phyloP scores from a whole-genome alignment of 2,329 filamentous ascomycete genomes.

The Botrytis byssoidea region DNA sequence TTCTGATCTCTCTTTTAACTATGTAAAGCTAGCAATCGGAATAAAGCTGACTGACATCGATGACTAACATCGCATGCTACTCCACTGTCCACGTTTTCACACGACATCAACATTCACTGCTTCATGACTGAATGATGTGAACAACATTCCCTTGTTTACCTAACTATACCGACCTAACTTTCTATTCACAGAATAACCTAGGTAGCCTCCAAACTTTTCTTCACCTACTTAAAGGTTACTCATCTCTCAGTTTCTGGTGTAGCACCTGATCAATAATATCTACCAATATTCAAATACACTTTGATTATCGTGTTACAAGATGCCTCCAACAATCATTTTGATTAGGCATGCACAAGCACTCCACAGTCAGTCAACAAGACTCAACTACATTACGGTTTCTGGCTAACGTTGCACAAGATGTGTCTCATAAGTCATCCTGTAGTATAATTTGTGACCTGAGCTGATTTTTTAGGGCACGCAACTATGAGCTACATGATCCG shows the following conservation, averaged over 20 bases:
- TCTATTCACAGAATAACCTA: neutral
- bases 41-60: neutral
- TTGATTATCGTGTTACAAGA: conserved; percentile 27
- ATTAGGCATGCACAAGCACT: conserved; percentile 45
- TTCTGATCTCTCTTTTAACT: neutral
- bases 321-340: conserved; percentile 44
- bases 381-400: neutral
- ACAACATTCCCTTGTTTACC: neutral
- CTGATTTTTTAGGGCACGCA: conserved; percentile 29
- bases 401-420: conserved; percentile 31
- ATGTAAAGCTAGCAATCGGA: neutral
- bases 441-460: conserved; percentile 18
- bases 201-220: too few species aligned
- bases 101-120: neutral
- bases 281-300: neutral
- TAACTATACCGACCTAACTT: neutral
- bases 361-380: conserved; percentile 40
- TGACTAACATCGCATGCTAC: neutral
- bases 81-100: neutral
- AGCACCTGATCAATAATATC: neutral
- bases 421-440: conserved; percentile 35
- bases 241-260: neutral
- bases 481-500: conserved; percentile 35
- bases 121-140: too few species aligned
- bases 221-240: neutral